A percentile compares a stretch with the other conserved stretches of the same genome.
These are phyloP conservation scores for Tetrapisispora namnaoensis DNA, from an alignment of 805 yeast species.

Conservation along the genomic window DNA sequence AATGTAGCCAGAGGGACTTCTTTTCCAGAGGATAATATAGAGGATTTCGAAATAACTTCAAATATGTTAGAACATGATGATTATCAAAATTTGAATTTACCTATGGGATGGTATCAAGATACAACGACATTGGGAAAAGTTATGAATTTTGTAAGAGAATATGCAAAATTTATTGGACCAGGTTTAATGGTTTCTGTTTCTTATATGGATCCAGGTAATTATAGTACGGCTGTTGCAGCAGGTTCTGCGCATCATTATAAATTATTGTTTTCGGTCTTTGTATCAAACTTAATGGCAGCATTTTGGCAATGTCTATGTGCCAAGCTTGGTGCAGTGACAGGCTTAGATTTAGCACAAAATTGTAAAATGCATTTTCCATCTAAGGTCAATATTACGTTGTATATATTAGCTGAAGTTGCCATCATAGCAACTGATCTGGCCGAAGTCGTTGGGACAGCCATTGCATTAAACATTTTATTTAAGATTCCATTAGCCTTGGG, in stretches of 20 bases:
- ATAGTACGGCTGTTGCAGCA: slow-evolving; percentile 88
- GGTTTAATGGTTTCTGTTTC: slow-evolving; percentile 93
- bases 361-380: slow-evolving; percentile 68
- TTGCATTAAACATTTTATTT: slow-evolving; percentile 76
- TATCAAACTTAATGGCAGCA: slow-evolving; percentile 80
- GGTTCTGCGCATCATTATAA: slow-evolving; percentile 82
- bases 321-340: slow-evolving; percentile 88
- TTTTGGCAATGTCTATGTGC: slow-evolving; percentile 78
- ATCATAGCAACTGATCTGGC: slow-evolving; percentile 95
- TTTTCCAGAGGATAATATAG: not conserved
- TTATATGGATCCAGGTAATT: slow-evolving; percentile 96
- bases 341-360: slow-evolving; percentile 80
- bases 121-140: not conserved
- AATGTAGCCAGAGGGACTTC: not conserved
- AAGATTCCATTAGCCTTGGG: slow-evolving; percentile 75
- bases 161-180: slow-evolving; percentile 73
- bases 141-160: slow-evolving; percentile 33
- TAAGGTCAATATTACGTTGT: slow-evolving; percentile 49
- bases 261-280: slow-evolving; percentile 62
- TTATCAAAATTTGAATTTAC: not conserved
- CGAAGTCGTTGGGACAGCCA: slow-evolving; percentile 96
- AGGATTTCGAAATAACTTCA: not conserved
- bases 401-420: slow-evolving; percentile 77
- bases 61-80: not conserved
- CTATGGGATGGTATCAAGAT: not conserved